A percentile compares a stretch with the other conserved stretches of the same genome.
Conservation (phyloP, 2,329 filamentous ascomycete species). For the Calonectria honghensis region DNA sequence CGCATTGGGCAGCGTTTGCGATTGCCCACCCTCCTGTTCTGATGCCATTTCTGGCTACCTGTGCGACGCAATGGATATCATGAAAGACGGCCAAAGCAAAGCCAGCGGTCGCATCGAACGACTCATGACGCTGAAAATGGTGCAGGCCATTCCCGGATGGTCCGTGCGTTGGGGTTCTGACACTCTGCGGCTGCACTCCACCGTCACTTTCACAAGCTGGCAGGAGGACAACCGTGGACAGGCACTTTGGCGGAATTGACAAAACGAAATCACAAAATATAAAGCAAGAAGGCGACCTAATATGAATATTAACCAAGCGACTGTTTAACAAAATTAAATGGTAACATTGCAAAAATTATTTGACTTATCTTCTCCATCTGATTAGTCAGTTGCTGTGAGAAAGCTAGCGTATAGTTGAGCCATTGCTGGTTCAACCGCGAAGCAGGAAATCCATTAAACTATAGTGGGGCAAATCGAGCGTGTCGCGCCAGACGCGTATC, state of each 20-base stretch:
- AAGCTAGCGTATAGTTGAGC: background rate
- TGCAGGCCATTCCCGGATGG: conserved; percentile 45
- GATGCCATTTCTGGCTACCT: conserved; percentile 62
- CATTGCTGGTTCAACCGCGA: background rate
- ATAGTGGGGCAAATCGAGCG: conserved; percentile 45
- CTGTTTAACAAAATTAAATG: background rate
- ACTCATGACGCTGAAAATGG: conserved; percentile 54
- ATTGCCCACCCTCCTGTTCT: conserved; percentile 54
- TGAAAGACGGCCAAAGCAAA: conserved; percentile 45
- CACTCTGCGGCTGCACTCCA: conserved; percentile 39
- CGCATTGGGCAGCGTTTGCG: conserved; percentile 38
- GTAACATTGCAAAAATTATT: background rate
- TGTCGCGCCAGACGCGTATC: conserved; percentile 58
- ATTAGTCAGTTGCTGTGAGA: background rate
- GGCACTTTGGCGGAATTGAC: background rate
- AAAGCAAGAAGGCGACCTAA: accelerated
- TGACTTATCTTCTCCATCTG: too few species aligned
- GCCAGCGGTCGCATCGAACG: conserved; percentile 49
- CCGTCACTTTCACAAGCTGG: conserved; percentile 20
- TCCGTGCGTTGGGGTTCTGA: conserved; percentile 43
- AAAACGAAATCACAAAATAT: too few species aligned
- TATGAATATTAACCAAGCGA: background rate
- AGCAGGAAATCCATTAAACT: conserved; percentile 58
- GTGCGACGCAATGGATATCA: conserved; percentile 52
- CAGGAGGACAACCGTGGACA: background rate